phyloP scores from a whole-genome alignment of 768 basidiomycete genomes.

The Panaeolus cyanescens region DNA sequence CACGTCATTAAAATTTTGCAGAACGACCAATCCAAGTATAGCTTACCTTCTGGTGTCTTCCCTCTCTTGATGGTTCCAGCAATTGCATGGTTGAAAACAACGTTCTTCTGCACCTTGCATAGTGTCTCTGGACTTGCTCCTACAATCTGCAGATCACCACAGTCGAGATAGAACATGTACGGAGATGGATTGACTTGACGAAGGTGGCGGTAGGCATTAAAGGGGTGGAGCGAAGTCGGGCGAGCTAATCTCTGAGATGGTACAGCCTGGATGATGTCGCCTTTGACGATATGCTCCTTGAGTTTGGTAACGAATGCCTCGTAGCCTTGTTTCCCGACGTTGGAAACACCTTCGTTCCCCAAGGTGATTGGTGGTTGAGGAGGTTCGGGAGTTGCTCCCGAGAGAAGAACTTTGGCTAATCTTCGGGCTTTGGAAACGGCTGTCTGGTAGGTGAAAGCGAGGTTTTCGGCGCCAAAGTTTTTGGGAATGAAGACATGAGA shows the following conservation, averaged over 20 bases:
- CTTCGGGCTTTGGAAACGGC: conserved; percentile 81
- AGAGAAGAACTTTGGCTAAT: conserved; percentile 71
- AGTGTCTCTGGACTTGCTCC: conserved; percentile 98
- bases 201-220: conserved; percentile 94
- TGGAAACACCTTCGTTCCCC: conserved; percentile 74
- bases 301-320: conserved; percentile 87
- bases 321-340: conserved; percentile 93
- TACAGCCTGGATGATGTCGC: conserved; percentile 99
- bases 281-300: conserved; percentile 92
- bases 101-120: conserved; percentile 90
- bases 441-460: conserved; percentile 86
- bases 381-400: conserved; percentile 59
- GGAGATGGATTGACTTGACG: conserved; percentile 96
- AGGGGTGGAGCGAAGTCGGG: conserved; percentile 88
- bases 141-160: conserved; percentile 91
- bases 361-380: conserved; percentile 65
- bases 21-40: conserved; percentile 7
- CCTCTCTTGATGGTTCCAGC: conserved; percentile 94
- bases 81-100: conserved; percentile 97
- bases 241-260: conserved; percentile 90
- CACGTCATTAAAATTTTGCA: conserved; percentile 8
- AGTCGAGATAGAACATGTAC: conserved; percentile 98
- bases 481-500: conserved; percentile 91
- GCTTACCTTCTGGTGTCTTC: conserved; percentile 78
- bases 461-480: conserved; percentile 62